Conservation (phyloP, 139 green algal genomes). For the Trebouxia sp. region DNA sequence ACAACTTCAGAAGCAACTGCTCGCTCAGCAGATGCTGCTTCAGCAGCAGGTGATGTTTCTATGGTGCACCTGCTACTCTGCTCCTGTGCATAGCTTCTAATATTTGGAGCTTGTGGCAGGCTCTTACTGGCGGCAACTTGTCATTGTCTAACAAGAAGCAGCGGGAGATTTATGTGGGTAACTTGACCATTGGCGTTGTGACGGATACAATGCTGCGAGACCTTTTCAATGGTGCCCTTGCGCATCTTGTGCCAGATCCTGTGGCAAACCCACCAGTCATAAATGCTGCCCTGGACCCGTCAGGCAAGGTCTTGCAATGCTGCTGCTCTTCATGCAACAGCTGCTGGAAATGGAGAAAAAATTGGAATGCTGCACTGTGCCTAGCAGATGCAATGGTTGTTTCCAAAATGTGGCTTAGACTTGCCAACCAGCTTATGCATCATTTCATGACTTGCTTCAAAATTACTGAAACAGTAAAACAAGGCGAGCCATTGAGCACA, state of each 20-base stretch:
- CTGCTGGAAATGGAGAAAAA: no score
- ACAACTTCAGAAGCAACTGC: conserved; percentile 61
- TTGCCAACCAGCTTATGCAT: no score
- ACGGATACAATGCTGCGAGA: conserved; percentile 75
- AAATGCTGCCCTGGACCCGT: conserved; percentile 66
- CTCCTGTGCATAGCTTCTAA: not conserved
- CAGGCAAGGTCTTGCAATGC: conserved; percentile 15
- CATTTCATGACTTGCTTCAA: no score
- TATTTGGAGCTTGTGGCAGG: not conserved
- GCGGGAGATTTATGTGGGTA: conserved; percentile 88
- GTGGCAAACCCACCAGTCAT: conserved; percentile 72
- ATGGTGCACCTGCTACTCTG: not conserved
- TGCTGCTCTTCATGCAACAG: not conserved
- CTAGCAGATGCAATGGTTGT: no score
- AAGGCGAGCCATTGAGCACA: no score
- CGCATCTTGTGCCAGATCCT: conserved; percentile 66
- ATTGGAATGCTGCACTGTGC: no score
- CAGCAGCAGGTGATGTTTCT: conserved; percentile 37
- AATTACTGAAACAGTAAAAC: no score
- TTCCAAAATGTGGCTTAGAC: no score
- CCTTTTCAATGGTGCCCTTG: conserved; percentile 83
- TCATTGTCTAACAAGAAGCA: conserved; percentile 56
- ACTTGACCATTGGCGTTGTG: conserved; percentile 81
- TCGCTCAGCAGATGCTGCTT: conserved; percentile 56
- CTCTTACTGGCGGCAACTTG: not conserved